Conservation (phyloP, 306 rosid genomes). For the Cicer cuneatum region DNA sequence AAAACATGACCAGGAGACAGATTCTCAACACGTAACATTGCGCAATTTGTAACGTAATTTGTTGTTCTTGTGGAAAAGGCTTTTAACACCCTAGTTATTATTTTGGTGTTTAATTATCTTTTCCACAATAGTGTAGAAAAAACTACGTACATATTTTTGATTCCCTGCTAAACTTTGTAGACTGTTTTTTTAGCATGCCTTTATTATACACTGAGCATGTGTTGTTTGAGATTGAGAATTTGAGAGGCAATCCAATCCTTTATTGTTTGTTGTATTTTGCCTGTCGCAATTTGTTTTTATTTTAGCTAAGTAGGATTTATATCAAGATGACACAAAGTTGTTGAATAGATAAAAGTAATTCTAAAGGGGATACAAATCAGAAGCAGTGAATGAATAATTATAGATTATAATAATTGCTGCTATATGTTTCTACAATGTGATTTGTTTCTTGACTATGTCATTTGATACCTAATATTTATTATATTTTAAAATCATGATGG, state of each 20-base stretch:
- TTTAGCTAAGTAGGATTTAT: background rate
- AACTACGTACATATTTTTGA: conserved; percentile 29
- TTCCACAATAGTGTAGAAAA: conserved; percentile 45
- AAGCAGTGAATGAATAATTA: background rate
- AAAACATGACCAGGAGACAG: conserved; percentile 40
- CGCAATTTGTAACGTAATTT: conserved; percentile 31
- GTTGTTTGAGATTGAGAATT: conserved; percentile 18
- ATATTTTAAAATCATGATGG: background rate
- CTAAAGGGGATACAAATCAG: background rate
- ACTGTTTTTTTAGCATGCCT: conserved; percentile 33
- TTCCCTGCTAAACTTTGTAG: conserved; percentile 17
- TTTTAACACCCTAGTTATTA: conserved; percentile 44
- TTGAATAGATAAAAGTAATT: background rate
- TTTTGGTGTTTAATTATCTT: conserved; percentile 46
- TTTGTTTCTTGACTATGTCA: background rate
- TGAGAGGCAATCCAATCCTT: conserved; percentile 28
- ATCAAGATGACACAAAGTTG: background rate
- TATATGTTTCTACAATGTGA: background rate
- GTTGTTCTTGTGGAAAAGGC: conserved; percentile 43
- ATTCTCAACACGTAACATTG: conserved; percentile 35
- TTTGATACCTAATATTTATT: background rate
- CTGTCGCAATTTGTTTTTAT: conserved; percentile 17
- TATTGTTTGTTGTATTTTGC: conserved; percentile 31
- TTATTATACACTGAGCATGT: conserved; percentile 17
- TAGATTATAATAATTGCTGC: background rate